These are phyloP conservation scores for Dioszegia crocea DNA, from an alignment of 768 basidiomycete species.

Conservation along the genomic window DNA sequence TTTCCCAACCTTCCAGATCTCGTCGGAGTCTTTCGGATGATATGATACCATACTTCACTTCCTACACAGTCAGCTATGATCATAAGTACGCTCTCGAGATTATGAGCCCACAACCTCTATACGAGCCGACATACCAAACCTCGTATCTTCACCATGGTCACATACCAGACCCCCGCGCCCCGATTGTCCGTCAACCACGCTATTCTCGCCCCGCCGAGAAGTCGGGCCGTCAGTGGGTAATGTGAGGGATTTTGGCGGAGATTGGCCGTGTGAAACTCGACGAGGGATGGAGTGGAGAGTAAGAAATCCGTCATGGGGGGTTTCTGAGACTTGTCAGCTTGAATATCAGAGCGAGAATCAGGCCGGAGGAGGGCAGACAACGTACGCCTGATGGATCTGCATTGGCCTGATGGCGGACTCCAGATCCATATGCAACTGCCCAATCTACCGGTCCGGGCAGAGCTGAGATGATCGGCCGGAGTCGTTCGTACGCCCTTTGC, in stretches of 20 bases:
- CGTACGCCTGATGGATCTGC: conserved; percentile 14
- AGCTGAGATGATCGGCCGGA: conserved; percentile 58
- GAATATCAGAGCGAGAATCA: background rate
- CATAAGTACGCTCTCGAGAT: no score
- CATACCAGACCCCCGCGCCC: conserved; percentile 91
- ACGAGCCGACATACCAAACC: conserved; percentile 65
- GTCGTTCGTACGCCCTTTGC: conserved; percentile 22
- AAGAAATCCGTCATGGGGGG: conserved; percentile 92
- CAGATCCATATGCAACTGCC: conserved; percentile 95
- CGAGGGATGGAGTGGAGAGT: conserved; percentile 88
- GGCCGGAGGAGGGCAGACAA: background rate
- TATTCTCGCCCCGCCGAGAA: conserved; percentile 78
- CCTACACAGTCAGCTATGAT: conserved; percentile 53
- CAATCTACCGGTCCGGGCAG: conserved; percentile 91
- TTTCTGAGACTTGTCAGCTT: conserved; percentile 29
- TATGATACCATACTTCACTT: conserved; percentile 94
- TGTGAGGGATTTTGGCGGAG: conserved; percentile 86
- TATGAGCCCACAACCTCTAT: no score
- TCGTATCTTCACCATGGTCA: conserved; percentile 76
- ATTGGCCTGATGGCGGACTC: conserved; percentile 88
- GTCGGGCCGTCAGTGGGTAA: conserved; percentile 83
- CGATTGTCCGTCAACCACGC: conserved; percentile 61
- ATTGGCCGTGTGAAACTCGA: conserved; percentile 93
- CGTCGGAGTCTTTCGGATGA: conserved; percentile 82
- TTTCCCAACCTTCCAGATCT: conserved; percentile 87